Percentiles rank a stretch among this genome's conserved stretches.
These are phyloP conservation scores for Apostasia shenzhenica DNA, from an alignment of 106 monocot species.

Conservation along the genomic window DNA sequence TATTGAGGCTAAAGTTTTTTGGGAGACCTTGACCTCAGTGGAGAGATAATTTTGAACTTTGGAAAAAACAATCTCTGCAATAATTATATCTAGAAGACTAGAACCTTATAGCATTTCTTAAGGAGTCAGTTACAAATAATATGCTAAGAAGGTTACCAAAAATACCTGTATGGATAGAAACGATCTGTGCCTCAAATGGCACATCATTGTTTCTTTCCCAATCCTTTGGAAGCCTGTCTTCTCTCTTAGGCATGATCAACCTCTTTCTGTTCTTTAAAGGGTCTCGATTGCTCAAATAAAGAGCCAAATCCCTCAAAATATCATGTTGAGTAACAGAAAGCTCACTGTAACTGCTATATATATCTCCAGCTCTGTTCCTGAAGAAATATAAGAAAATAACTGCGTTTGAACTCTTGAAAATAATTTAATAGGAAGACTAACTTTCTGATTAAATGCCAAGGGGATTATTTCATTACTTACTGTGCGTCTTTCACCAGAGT, in stretches of 20 bases:
- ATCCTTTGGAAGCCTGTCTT: constrained; percentile 43
- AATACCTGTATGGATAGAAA: constrained; percentile 63
- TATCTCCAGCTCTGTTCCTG: constrained; percentile 49
- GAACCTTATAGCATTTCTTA: too few species aligned
- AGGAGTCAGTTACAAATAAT: too few species aligned
- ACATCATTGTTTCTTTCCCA: constrained; percentile 42
- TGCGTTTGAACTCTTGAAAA: background rate
- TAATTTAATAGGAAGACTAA: background rate
- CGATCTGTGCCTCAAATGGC: constrained; percentile 45
- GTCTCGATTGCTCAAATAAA: constrained; percentile 34
- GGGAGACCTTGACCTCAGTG: too few species aligned
- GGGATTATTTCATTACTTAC: constrained; percentile 16
- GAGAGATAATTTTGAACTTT: too few species aligned
- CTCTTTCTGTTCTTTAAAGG: constrained; percentile 22
- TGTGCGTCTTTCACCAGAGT: constrained; percentile 53
- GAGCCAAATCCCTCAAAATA: constrained; percentile 50
- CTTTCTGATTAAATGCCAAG: background rate
- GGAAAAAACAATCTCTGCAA: too few species aligned
- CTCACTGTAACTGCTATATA: constrained; percentile 49
- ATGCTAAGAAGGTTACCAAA: background rate
- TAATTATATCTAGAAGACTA: too few species aligned
- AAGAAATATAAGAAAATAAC: constrained; percentile 2
- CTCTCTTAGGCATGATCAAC: constrained; percentile 47
- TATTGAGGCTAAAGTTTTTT: too few species aligned
- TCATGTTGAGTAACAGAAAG: constrained; percentile 56